Conservation (phyloP, 805 yeast species). For the Gaillardinia entomophila region DNA sequence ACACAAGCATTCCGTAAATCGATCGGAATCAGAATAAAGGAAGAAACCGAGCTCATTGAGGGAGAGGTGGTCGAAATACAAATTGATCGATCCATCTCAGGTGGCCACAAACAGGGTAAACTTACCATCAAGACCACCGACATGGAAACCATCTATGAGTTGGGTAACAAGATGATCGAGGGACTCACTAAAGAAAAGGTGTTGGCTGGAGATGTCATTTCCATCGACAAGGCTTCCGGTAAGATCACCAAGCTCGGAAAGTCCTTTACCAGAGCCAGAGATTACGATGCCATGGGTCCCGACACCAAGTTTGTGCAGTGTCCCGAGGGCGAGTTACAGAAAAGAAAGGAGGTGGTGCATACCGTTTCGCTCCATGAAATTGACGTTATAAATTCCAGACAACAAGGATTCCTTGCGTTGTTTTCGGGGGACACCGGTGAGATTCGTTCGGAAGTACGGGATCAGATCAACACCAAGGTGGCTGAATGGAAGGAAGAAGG, state of each 20-base stretch:
- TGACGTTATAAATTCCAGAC: constrained; percentile 94
- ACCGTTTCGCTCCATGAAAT: constrained; percentile 97
- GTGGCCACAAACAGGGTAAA: constrained; percentile 98
- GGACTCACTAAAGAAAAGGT: constrained; percentile 92
- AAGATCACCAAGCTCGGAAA: constrained; percentile 92
- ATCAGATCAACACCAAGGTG: constrained; percentile 92
- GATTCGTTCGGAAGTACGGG: constrained; percentile 90
- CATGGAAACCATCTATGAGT: constrained; percentile 96
- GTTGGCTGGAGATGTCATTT: constrained; percentile 93
- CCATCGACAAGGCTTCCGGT: constrained; percentile 93
- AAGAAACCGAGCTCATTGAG: constrained; percentile 94
- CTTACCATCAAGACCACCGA: constrained; percentile 95
- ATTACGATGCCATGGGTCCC: constrained; percentile 98
- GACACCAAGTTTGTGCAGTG: constrained; percentile 96
- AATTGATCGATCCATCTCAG: constrained; percentile 87
- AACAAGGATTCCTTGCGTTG: constrained; percentile 94
- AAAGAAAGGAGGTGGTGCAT: constrained; percentile 91
- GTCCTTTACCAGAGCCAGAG: constrained; percentile 93
- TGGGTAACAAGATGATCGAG: constrained; percentile 91
- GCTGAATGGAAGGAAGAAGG: constrained; percentile 99
- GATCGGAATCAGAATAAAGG: constrained; percentile 91
- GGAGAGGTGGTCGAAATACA: constrained; percentile 98
- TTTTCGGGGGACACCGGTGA: constrained; percentile 98
- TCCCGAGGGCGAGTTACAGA: constrained; percentile 98
- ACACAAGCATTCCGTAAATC: constrained; percentile 96